Base-by-base conservation (phyloP, 1,284 basidiomycete species). In the Athelia psychrophila region DNA sequence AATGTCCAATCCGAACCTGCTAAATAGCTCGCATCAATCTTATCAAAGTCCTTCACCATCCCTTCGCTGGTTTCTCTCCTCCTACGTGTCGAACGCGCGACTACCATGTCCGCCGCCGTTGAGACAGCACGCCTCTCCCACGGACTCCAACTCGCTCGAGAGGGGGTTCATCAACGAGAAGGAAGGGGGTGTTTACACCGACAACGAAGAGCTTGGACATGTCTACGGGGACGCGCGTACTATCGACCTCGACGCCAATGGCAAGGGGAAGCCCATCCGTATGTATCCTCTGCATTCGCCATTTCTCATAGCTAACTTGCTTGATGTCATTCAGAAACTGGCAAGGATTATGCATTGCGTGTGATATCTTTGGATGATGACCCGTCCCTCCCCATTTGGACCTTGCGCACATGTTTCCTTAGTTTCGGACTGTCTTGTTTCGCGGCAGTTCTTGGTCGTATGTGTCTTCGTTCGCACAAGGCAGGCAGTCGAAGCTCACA, bases 301-400 rank as follows among this genome's bases (percentile, higher is more conserved):
- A 16, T 19, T 2, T 15, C 8, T n/a, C 38, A 13, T 30, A 30
- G 27, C 27, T 30, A 30, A 30, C 27, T 6, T 30, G 6, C 27
- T 38, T 35, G 36, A 16, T 23, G n/a, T 25, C 25, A 47, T 47
- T 47, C 48, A 64, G 73, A 74, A 55, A 76, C 78, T 19, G 75
- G 78, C 51, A 58, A 71, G 40, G 79, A 80, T 56, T 69, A 75
- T 48, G 74, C 75, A 18, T 72, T 73, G 18, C 76, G 76, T 47
- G 69, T 82, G 5, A 71, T 82, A 53, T 79, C 78, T 4, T 66
- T 81, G 19, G 78, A 80, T 18, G 84, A 87, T 60, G 84, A 86
- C 64, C 78, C 79, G 2, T 68, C 70, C 0, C 68, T 83, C 22
- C 80, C 77, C 12, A 69, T 75, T 13, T 75, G 66, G 54, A 78